Base-by-base conservation (phyloP, 78 protist genomes). In the Speleostelium caveatum region DNA sequence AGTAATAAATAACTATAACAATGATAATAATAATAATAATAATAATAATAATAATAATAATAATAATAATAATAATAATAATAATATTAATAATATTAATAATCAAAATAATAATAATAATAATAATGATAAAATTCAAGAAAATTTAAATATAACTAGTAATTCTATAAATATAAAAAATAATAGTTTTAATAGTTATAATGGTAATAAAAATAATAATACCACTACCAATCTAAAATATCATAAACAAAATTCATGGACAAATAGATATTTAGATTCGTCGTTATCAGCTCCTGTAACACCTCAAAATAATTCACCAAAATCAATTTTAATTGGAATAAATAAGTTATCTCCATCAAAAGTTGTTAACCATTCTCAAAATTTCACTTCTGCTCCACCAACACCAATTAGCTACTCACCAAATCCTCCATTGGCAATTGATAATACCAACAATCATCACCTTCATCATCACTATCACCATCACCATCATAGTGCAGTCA, bases 241-340 rank as follows among this genome's bases (percentile, higher is more conserved):
- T 30, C 36, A 42, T 21, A 12, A 42, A 8, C 73, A 55, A 45
- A 69, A 19, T 28, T 3, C 28, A 17, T 69, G 55, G 59, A 42
- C 19, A 21, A 67, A 8, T 21, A 69, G 42, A 69, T 28, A 59
- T 21, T 36, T 63, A 3, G 86, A 56, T 62, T 26, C 24, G n/a
- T 10, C 68, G 17, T 77, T 67, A 28, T 80, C 89, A 19, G 89
- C 89, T 28, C 89, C 89, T 39, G 76, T 61, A 51, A 80, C 89
- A 36, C 87, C 87, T 1, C 73, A 80, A 53, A 80, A 68, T 51
- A 68, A 68, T 67, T 65, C 89, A 67, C 89, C 89, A 80, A 61
- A 68, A 6, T 26, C n/a, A n/a, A n/a, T 61, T 12, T 36, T 14
- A 2, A 78, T 78, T 69, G 75, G 75, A 12, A 69, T 69, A 28